A percentile compares a stretch with the other conserved stretches of the same genome.
Evolutionary conservation across 163 green algal species (phyloP).

Genomic region (Trebouxia gelatinosa): DNA sequence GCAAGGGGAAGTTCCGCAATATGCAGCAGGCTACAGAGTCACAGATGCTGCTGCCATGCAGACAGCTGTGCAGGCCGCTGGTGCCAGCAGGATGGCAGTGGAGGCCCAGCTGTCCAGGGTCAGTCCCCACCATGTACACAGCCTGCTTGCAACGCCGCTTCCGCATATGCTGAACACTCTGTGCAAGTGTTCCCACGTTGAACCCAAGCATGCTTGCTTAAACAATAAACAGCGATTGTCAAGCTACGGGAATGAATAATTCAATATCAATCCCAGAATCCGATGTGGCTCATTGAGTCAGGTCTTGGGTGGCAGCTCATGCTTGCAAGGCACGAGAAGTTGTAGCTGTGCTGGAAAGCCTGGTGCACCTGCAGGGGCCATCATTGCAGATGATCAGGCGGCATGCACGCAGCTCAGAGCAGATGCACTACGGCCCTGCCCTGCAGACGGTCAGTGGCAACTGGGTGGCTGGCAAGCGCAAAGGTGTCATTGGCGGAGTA

Average conservation of each 20-base stretch:
- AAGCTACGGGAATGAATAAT: too few relatives aligned
- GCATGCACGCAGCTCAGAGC: constrained; percentile 65
- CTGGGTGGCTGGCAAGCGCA: constrained; percentile 85
- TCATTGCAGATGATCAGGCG: constrained; percentile 85
- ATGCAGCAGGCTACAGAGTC: constrained; percentile 78
- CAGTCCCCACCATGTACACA: background rate
- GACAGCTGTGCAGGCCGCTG: constrained; percentile 80
- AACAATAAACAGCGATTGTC: too few relatives aligned
- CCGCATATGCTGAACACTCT: background rate
- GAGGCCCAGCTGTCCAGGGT: constrained; percentile 86
- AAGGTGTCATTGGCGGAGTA: constrained; percentile 87
- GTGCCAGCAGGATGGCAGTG: constrained; percentile 69
- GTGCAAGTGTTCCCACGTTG: too few relatives aligned
- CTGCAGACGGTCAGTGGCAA: constrained; percentile 88
- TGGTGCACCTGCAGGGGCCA: constrained; percentile 51
- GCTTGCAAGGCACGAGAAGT: too few relatives aligned
- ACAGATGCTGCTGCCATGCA: constrained; percentile 69
- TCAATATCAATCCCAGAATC: too few relatives aligned
- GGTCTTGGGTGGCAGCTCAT: too few relatives aligned
- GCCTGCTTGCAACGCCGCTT: background rate
- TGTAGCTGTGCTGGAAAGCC: too few relatives aligned
- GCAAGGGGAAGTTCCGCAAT: constrained; percentile 55
- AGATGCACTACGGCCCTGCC: constrained; percentile 53
- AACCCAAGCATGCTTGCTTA: too few relatives aligned
- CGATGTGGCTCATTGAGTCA: too few relatives aligned